phyloP scores from a whole-genome alignment of 345 rosid genomes.

The Populus tremula region DNA sequence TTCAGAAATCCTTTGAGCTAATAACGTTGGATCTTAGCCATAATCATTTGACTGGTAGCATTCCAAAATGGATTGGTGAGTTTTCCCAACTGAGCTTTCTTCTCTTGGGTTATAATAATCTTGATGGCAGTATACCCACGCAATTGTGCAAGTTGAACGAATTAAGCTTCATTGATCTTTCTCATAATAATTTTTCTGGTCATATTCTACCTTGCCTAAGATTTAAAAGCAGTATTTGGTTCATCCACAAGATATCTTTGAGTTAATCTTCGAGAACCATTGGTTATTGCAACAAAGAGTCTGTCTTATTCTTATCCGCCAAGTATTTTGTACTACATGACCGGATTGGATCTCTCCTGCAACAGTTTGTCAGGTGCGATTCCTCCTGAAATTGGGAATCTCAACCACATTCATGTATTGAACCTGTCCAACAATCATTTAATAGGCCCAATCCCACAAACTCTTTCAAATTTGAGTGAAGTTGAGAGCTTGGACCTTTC shows the following conservation, averaged over 20 bases:
- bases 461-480: constrained; percentile 18
- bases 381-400: constrained; percentile 26
- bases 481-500: constrained; percentile 41
- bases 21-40: constrained; percentile 22
- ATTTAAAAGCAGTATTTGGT: neutral
- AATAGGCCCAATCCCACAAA: constrained; percentile 14
- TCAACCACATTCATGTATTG: constrained; percentile 1
- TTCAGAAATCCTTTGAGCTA: too few species aligned
- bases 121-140: constrained; percentile 15
- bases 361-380: constrained; percentile 39
- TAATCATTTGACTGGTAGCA: constrained; percentile 9
- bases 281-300: neutral
- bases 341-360: constrained; percentile 36
- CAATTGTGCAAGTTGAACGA: constrained; percentile 9
- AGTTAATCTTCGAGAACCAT: neutral
- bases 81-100: constrained; percentile 9
- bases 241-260: too few species aligned
- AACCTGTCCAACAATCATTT: too few species aligned
- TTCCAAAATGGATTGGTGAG: constrained; percentile 19
- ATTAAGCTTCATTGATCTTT: constrained; percentile 18
- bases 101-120: constrained; percentile 17
- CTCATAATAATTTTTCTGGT: constrained; percentile 13
- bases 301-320: constrained; percentile 5
- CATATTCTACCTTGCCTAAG: constrained; percentile 11
- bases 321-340: neutral